Conservation (phyloP, 2,329 filamentous ascomycete species). For the Botryosphaeria dothidea region DNA sequence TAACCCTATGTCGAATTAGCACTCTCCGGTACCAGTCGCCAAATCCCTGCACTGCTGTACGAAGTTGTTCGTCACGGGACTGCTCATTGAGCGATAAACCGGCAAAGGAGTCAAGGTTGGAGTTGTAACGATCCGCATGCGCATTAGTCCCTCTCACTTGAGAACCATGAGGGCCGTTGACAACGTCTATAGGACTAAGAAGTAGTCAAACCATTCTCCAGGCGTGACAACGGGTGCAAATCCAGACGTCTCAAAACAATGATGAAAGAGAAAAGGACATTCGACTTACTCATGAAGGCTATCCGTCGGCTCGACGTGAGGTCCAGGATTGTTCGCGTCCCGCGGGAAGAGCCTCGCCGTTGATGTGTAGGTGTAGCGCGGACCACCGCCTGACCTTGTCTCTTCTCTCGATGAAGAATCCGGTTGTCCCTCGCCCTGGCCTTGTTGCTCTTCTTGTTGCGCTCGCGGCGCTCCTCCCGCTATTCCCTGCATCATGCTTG, state of each 20-base stretch:
- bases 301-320: slow-evolving; percentile 47
- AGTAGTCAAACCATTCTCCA: not conserved
- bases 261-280: not conserved
- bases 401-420: slow-evolving; percentile 14
- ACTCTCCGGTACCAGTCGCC: not conserved
- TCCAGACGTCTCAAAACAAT: no score
- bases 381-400: slow-evolving; percentile 20
- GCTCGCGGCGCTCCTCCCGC: slow-evolving; percentile 29
- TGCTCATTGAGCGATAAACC: not conserved
- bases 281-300: slow-evolving; percentile 50
- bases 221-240: no score
- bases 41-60: not conserved
- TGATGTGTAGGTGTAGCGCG: slow-evolving; percentile 34
- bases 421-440: slow-evolving; percentile 24
- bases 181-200: not conserved
- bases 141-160: not conserved
- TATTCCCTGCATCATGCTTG: slow-evolving; percentile 49
- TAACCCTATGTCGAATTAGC: slow-evolving; percentile 3
- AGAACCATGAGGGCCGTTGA: not conserved
- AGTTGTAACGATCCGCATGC: not conserved
- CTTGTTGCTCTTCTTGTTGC: slow-evolving; percentile 21
- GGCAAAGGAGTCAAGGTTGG: not conserved
- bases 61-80: not conserved
- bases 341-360: slow-evolving; percentile 48
- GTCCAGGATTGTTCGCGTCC: slow-evolving; percentile 53